These are phyloP conservation scores for Suillus discolor DNA, from an alignment of 768 basidiomycete genomes.

Conservation along the genomic window DNA sequence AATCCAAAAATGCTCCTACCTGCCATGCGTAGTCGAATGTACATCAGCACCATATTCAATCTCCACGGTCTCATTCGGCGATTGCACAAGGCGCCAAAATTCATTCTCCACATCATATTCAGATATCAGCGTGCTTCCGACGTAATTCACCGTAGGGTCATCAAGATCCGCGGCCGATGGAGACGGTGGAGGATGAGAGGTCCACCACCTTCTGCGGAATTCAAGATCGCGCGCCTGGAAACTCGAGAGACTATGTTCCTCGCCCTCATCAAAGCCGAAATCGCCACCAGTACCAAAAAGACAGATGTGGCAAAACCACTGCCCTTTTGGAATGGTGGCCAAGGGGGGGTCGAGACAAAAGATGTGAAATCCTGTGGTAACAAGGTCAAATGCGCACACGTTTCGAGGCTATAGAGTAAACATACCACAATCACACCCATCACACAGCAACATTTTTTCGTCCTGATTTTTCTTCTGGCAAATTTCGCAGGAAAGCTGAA, in stretches of 20 bases:
- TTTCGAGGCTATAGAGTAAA: constrained; percentile 21
- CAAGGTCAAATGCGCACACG: constrained; percentile 16
- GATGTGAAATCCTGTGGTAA: constrained; percentile 84
- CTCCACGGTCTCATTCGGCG: constrained; percentile 88
- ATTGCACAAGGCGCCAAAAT: constrained; percentile 96
- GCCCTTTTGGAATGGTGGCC: constrained; percentile 81
- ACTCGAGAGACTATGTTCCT: constrained; percentile 89
- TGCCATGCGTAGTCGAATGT: constrained; percentile 96
- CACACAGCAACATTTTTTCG: constrained; percentile 90
- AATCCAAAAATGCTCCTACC: constrained; percentile 51
- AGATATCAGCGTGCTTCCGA: constrained; percentile 67
- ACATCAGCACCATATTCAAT: constrained; percentile 99
- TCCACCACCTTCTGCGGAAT: constrained; percentile 90
- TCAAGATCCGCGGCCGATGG: constrained; percentile 36
- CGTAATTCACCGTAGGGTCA: constrained; percentile 54
- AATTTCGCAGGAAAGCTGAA: constrained; percentile 87
- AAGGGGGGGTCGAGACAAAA: constrained; percentile 95
- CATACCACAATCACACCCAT: constrained; percentile 80
- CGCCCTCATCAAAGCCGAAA: constrained; percentile 97
- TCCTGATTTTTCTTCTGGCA: constrained; percentile 88
- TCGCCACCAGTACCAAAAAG: constrained; percentile 91
- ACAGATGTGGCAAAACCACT: constrained; percentile 96
- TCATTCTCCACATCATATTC: constrained; percentile 93
- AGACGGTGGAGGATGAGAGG: constrained; percentile 63
- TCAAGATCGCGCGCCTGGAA: constrained; percentile 91